Evolutionary conservation across 345 rosid genomes (phyloP), one percentile per base, ranked within the genome.

Genomic region (Eucalyptus erythrocorys): DNA sequence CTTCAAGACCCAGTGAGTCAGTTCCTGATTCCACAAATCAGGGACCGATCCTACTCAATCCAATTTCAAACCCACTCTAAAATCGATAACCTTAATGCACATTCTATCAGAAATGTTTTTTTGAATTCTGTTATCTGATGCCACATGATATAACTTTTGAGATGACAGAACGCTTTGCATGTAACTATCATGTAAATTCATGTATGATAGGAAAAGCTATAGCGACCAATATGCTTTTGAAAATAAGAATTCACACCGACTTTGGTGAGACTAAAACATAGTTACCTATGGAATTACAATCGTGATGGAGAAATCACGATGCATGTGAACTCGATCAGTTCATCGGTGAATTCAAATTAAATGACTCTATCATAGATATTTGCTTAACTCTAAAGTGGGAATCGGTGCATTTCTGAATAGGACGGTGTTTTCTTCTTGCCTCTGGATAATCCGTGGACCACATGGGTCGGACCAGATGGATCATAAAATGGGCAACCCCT

Each of bases 1-100:
- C 37, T 37, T 12, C 11, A 10, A 40, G 3, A 40, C 15, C 2
- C 2, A 13, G 4, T 5, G 45, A 11, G 3, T 71, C 0, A 15
- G 26, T 71, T 10, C 8, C 1, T 3, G 1, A 6, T 71, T 71
- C 27, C 26, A 37, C 80, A 68, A 8, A 68, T 32, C 4, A 19
- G 2, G 24, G 37, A 68, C 1, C 1, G 2, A 32, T 17, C 12
- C 21, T 68, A 17, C 11, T 40, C 7, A 2, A 34, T 68, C 43
- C 24, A 2, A 32, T 68, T 34, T 17, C 3, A 61, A 30, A 16
- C 12, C 42, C 42, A 10, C 0, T 11, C 27, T 21, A 1, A 3
- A 5, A 71, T 8, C 1, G 1, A 71, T 71, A 6, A 71, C 81
- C 4, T 6, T 71, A 19, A 10, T 37, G 43, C 13, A 8, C 6